Evolutionary conservation across 2,329 filamentous ascomycete species (phyloP), one percentile per base, ranked within the genome.

Genomic region (Ambrosiella xylebori): DNA sequence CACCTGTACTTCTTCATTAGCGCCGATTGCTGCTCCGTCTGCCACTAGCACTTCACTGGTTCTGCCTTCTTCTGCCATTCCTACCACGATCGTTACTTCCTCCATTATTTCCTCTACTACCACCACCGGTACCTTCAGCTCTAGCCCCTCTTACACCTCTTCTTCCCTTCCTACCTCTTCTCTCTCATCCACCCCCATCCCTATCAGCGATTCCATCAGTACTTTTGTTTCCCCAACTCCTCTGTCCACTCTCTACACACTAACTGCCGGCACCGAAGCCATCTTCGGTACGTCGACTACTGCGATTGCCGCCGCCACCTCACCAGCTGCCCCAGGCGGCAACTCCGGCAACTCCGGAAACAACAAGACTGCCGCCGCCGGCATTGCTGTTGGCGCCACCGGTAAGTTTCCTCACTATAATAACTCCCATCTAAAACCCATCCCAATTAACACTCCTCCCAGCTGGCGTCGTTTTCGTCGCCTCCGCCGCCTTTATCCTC

Each of bases 381-480:
- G 58, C 19, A 60, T 60, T 44, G 59, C 59, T 7, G 59, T 57
- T 44, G 59, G 59, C 40, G 45, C 59, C 9, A 57, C 59, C 50
- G 59, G 59, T 60, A 57, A 60, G 59, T 56, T 39, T n/a, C 6
- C 6, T 15, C 40, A 17, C 7, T 35, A 27, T 3, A 27, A 27
- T 3, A 27, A 27, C 3, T 53, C 7, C 5, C 17, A 13, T 45
- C 17, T 4, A 3, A 39, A 11, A 13, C 19, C 50, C 45, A 54
- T n/a, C 17, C 41, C 57, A 39, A 54, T 5, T 27, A 27, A 27
- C 27, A 27, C 39, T 4, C 19, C 9, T 12, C 19, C 8, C 12
- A 60, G 59, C 59, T 35, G 59, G 59, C 27, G 56, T 60, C 35
- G 59, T 60, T 11, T 60, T 60, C 36, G 51, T 52, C 44, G 59